Base-by-base conservation (phyloP, 371 early-diverging fungal genomes). In the Smittium mucronatum region DNA sequence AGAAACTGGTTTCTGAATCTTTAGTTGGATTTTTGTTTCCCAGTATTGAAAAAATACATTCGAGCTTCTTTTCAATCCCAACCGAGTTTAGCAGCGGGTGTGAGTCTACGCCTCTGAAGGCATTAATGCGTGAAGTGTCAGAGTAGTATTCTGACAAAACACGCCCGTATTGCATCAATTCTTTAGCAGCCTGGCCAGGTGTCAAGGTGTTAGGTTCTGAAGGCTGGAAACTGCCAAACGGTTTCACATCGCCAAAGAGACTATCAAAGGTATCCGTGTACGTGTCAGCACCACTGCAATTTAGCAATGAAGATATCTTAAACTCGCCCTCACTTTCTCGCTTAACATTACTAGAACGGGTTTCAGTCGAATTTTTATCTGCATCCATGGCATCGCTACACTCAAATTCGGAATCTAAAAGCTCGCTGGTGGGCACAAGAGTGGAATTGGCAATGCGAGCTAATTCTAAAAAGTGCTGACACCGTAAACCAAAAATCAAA, bases 381-480 rank as follows among this genome's bases (percentile, higher is more conserved):
- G 21, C 21, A 47, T 47, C 47, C 47, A 47, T 47, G 47, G 5
- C 47, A 47, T 11, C 5, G 47, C 47, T 47, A 47, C 11, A 47
- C 21, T 47, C 21, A 59, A 28, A 59, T 5, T 59, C 26, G 2
- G 8, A 28, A 28, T 15, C n/a, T 2, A 59, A 5, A 59, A 59
- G 59, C 5, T 59, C 26, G 2, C 25, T 21, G 2, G 28, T 5
- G 5, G 59, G 59, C 2, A 59, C 5, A n/a, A 5, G 5, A 2
- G n/a, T 28, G 26, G 59, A 59, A 59, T 64, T 64, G 26, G 36
- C 11, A 36, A 21, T 57, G 1, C 82, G 75, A 35, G 92, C 85
- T 81, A 92, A 83, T 80, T 93, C 93, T 15, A 93, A 78, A 74
- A 93, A 94, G 73, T 89, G 86, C 57, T 85, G 88, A 72, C 94